These are phyloP conservation scores for Candida sanyiensis DNA, from an alignment of 805 yeast genomes.

Conservation along the genomic window DNA sequence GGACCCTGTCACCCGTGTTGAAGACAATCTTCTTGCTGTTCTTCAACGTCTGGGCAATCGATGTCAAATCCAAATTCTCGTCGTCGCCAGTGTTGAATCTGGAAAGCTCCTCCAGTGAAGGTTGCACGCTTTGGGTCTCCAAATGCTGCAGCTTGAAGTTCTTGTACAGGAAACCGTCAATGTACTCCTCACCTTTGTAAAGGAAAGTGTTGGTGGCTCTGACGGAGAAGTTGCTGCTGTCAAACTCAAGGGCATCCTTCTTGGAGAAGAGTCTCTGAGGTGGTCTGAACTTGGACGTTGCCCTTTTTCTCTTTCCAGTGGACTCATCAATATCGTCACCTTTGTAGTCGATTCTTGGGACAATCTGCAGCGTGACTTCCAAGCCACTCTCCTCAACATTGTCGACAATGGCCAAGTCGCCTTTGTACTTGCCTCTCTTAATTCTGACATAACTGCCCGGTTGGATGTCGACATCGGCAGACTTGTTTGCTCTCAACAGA, in stretches of 20 bases:
- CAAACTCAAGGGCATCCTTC: slow-evolving; percentile 82
- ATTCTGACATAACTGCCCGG: slow-evolving; percentile 93
- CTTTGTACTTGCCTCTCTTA: slow-evolving; percentile 85
- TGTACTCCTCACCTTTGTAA: slow-evolving; percentile 84
- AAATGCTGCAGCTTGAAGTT: slow-evolving; percentile 79
- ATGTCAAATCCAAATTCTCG: slow-evolving; percentile 79
- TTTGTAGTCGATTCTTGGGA: slow-evolving; percentile 92
- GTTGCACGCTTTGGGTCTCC: slow-evolving; percentile 77
- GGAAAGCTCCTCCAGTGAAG: slow-evolving; percentile 83
- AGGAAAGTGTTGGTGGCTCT: slow-evolving; percentile 61
- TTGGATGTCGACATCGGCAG: slow-evolving; percentile 78
- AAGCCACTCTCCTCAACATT: slow-evolving; percentile 91
- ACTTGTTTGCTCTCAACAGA: slow-evolving; percentile 80
- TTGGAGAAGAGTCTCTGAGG: slow-evolving; percentile 83
- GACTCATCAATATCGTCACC: slow-evolving; percentile 52
- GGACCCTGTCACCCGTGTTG: slow-evolving; percentile 93
- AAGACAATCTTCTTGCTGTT: slow-evolving; percentile 54
- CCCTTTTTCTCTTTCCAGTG: slow-evolving; percentile 43
- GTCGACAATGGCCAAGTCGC: slow-evolving; percentile 90
- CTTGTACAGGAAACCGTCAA: slow-evolving; percentile 80
- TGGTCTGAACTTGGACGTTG: slow-evolving; percentile 65
- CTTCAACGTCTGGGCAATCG: slow-evolving; percentile 82
- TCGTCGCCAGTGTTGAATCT: slow-evolving; percentile 67
- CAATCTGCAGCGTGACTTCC: slow-evolving; percentile 88
- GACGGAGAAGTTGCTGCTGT: slow-evolving; percentile 63